phyloP scores from a whole-genome alignment of 1,284 basidiomycete genomes.

The Rhodotorula sp. region DNA sequence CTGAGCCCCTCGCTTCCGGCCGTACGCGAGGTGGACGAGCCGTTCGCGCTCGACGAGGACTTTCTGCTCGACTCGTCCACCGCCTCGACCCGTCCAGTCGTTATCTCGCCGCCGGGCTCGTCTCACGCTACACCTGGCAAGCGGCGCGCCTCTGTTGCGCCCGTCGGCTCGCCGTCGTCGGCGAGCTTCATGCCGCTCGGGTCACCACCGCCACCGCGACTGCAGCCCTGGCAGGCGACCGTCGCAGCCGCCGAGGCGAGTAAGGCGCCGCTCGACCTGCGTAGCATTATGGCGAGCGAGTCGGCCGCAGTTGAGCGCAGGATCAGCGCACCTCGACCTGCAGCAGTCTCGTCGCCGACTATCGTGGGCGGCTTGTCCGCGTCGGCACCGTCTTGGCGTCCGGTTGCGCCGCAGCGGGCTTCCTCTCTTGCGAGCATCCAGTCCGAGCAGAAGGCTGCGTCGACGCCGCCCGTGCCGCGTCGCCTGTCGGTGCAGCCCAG shows the following conservation, averaged over 20 bases:
- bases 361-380: neutral
- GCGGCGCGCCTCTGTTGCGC: constrained; percentile 9
- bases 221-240: constrained; percentile 36
- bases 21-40: constrained; percentile 47
- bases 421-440: neutral
- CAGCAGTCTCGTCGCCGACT: neutral
- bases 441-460: constrained; percentile 7
- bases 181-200: constrained; percentile 37
- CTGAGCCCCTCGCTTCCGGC: constrained; percentile 30
- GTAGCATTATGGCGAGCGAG: constrained; percentile 70
- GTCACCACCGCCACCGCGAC: constrained; percentile 35
- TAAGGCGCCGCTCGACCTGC: constrained; percentile 63
- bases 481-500: neutral
- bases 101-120: constrained; percentile 3
- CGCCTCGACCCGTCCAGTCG: constrained; percentile 9
- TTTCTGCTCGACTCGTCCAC: constrained; percentile 31
- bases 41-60: constrained; percentile 54
- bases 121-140: constrained; percentile 38
- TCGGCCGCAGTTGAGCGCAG: constrained; percentile 22
- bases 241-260: neutral
- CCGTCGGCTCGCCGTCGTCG: constrained; percentile 18
- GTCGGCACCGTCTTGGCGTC: constrained; percentile 24
- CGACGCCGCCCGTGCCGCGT: neutral
- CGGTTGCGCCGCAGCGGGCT: constrained; percentile 10
- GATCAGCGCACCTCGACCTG: neutral